Conservation (phyloP, 306 rosid genomes). For the Datisca glomerata region DNA sequence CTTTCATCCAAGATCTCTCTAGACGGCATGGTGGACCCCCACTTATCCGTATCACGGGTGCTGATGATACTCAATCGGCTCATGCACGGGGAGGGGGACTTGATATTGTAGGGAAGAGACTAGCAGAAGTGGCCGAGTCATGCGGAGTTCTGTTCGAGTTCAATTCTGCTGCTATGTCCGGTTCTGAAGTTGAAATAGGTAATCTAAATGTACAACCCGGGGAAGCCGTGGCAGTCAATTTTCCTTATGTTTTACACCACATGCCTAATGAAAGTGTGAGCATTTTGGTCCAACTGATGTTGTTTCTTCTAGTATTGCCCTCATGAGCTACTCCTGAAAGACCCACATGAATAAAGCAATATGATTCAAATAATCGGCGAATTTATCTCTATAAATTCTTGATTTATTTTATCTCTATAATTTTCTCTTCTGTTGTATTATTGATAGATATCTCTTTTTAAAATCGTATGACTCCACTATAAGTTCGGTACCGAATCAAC, state of each 20-base stretch:
- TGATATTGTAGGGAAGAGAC: constrained; percentile 41
- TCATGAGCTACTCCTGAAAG: too few species aligned
- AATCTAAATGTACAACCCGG: constrained; percentile 34
- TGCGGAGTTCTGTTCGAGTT: constrained; percentile 62
- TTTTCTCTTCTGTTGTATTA: too few species aligned
- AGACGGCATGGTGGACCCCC: constrained; percentile 51
- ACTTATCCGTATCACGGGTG: constrained; percentile 53
- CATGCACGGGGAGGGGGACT: constrained; percentile 96
- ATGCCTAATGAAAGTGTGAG: constrained; percentile 90
- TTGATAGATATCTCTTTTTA: too few species aligned
- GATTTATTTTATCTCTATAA: too few species aligned
- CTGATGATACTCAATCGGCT: constrained; percentile 73
- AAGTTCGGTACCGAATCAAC: too few species aligned
- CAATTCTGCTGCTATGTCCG: constrained; percentile 61
- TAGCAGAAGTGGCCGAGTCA: constrained; percentile 28
- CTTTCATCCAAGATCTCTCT: constrained; percentile 49
- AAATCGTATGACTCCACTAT: too few species aligned
- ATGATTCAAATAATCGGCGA: too few species aligned
- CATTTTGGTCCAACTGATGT: too few species aligned
- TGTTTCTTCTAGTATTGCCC: too few species aligned
- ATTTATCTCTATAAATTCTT: too few species aligned
- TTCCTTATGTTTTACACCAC: constrained; percentile 70
- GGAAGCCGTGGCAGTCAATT: constrained; percentile 69
- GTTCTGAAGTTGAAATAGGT: constrained; percentile 41
- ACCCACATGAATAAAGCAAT: too few species aligned